Evolutionary conservation across 345 rosid species (phyloP), one percentile per base, ranked within the genome.

Genomic region (Adansonia digitata): DNA sequence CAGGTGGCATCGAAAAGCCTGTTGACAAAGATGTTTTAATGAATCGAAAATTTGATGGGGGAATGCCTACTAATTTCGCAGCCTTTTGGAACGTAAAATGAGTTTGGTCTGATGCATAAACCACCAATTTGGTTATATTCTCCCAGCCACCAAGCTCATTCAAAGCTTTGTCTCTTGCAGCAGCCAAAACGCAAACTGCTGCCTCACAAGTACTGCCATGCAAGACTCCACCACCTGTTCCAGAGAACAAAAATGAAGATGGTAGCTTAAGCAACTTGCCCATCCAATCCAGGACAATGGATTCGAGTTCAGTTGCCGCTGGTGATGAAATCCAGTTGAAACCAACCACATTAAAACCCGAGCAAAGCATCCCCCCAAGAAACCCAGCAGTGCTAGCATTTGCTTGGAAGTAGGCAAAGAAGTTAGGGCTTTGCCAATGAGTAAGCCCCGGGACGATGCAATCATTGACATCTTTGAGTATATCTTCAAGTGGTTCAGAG

Each of bases 401-500:
- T 46, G 80, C 71, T 8, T 51, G 82, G 68, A 79, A 82, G 26
- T 69, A 82, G 8, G 61, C 79, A 26, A 83, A 79, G 75, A 64
- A 77, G 20, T 34, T 77, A 0, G 80, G 83, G 42, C 81, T 80
- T 31, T 64, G 83, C 85, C 85, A 83, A 37, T 80, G 85, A n/a
- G 83, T 83, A 2, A 83, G 22, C 4, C 83, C 81, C 0, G 85
- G 74, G 0, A 69, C 4, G 14, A 78, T 74, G n/a, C 14, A 20
- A 15, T 78, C 72, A 0, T 27, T 27, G 39, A 29, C 64, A 14
- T 59, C 37, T 59, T 59, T 27, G 37, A 59, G 61, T 24, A 56
- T 79, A 1, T 73, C 27, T 12, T 82, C 71, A 0, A 82, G 20
- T 0, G 85, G 24, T 3, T 77, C 85, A 7, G 78, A 57, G 34